Evolutionary conservation across 2,329 filamentous ascomycete species (phyloP).

Genomic region (Claviceps purpurea): DNA sequence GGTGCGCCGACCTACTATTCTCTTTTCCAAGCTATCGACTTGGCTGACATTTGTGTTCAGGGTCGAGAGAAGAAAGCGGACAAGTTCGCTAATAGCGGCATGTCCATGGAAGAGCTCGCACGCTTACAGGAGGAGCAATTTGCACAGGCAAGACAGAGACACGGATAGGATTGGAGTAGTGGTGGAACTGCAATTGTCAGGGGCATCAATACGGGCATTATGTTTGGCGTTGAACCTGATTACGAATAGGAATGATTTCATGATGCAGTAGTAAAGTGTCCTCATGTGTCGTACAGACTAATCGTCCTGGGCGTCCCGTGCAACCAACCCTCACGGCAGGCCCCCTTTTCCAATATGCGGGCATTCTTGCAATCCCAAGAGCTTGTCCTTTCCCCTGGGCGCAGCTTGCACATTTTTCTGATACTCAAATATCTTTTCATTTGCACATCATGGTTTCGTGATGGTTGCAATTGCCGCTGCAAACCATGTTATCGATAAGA

Average conservation of each 20-base stretch:
- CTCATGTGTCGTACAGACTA: too few species aligned
- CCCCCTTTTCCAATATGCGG: too few species aligned
- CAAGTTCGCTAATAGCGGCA: constrained; percentile 88
- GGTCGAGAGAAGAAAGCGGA: constrained; percentile 93
- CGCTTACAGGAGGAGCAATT: constrained; percentile 87
- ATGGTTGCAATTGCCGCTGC: background rate
- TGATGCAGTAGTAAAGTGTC: background rate
- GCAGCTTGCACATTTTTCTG: too few species aligned
- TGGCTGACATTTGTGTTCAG: constrained; percentile 28
- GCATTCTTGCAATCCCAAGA: too few species aligned
- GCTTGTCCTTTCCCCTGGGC: too few species aligned
- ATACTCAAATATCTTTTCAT: too few species aligned
- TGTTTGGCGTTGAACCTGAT: constrained; percentile 18
- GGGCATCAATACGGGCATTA: constrained; percentile 19
- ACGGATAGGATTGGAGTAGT: constrained; percentile 9
- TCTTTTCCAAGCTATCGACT: constrained; percentile 14
- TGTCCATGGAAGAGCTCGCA: constrained; percentile 81
- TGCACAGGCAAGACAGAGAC: constrained; percentile 46
- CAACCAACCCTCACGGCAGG: too few species aligned
- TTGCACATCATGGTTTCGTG: too few species aligned
- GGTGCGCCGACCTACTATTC: constrained; percentile 40
- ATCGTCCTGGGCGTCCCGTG: too few species aligned
- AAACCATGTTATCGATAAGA: constrained; percentile 8
- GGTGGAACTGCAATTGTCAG: constrained; percentile 1
- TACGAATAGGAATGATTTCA: background rate